Evolutionary conservation across 2,329 filamentous ascomycete genomes (phyloP).

Genomic region (Lizonia empirigonia): DNA sequence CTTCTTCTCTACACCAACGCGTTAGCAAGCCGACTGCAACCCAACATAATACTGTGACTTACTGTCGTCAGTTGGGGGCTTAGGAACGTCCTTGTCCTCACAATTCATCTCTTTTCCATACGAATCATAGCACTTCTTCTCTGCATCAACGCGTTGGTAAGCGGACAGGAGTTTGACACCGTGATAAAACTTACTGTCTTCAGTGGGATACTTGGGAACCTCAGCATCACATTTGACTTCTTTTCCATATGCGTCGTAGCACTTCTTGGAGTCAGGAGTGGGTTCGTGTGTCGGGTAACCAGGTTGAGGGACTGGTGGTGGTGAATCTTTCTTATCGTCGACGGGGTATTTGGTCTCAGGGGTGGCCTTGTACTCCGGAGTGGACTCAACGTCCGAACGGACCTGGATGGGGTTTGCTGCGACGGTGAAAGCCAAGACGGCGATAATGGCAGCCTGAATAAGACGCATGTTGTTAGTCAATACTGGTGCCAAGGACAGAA

Average conservation of each 20-base stretch:
- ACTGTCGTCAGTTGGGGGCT: neutral
- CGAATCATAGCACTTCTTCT: conserved; percentile 2
- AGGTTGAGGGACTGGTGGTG: neutral
- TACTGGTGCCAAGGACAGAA: neutral
- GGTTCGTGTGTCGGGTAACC: neutral
- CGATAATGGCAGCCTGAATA: conserved; percentile 20
- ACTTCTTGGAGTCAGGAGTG: neutral
- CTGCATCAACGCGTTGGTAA: too few species aligned
- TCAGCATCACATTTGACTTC: neutral
- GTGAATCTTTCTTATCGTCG: neutral
- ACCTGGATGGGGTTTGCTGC: conserved; percentile 19
- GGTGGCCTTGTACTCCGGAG: conserved; percentile 12
- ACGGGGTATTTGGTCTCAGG: neutral
- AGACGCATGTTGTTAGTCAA: conserved; percentile 17
- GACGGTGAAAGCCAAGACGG: conserved; percentile 20
- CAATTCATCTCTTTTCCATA: neutral
- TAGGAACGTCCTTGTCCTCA: neutral
- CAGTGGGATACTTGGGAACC: neutral
- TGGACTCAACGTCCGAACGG: conserved; percentile 8
- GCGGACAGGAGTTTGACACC: too few species aligned
- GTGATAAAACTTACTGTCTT: neutral
- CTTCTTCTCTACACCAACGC: neutral
- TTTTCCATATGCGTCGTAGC: neutral
- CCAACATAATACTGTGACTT: too few species aligned
- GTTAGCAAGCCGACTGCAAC: too few species aligned